Conservation (phyloP, 129 eudicot genomes). For the Chrysanthemum lavandulifolium region DNA sequence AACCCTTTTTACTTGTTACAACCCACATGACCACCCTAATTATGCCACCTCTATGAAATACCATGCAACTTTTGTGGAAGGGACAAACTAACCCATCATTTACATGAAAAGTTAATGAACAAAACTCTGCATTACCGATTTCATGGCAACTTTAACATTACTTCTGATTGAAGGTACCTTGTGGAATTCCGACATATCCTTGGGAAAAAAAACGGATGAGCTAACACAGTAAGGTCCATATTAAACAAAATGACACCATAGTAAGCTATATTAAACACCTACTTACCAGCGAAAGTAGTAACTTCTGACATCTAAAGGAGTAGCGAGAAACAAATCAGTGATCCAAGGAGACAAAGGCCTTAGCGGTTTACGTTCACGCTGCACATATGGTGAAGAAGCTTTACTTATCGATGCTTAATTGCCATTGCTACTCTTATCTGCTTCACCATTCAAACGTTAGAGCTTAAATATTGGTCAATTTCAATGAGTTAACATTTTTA, state of each 20-base stretch:
- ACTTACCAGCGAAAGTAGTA: conserved; percentile 96
- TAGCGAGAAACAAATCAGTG: conserved; percentile 89
- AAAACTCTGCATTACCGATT: conserved; percentile 35
- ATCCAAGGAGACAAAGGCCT: conserved; percentile 98
- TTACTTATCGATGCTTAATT: no score
- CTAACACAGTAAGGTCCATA: no score
- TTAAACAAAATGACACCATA: no score
- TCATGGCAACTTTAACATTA: conserved; percentile 50
- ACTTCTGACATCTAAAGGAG: conserved; percentile 91
- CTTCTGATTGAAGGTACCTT: no score
- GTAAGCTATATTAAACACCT: background rate
- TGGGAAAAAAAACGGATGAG: no score
- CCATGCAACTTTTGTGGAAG: background rate
- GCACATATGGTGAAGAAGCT: no score
- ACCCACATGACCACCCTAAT: background rate
- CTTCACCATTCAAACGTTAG: no score
- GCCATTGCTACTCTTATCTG: no score
- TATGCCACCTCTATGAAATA: background rate
- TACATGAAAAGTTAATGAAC: background rate
- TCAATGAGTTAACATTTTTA: no score
- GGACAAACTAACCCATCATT: background rate
- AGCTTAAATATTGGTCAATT: no score
- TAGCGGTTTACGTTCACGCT: background rate
- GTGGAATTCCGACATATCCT: no score
- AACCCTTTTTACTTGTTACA: no score